Conservation (phyloP, 805 yeast genomes). For the Candida gorgasii region DNA sequence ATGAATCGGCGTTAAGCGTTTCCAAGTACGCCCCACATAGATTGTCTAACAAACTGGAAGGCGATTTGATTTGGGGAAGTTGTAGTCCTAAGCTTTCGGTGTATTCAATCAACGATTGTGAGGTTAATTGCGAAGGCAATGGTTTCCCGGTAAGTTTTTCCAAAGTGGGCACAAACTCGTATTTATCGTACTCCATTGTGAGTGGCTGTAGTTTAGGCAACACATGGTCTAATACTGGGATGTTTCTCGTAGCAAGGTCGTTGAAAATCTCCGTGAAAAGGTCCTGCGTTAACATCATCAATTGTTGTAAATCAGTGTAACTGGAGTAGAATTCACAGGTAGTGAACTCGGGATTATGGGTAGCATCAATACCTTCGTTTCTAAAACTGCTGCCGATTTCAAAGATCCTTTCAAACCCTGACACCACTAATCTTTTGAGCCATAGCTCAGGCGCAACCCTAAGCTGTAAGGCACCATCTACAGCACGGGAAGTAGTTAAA, state of each 20-base stretch:
- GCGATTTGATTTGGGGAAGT: constrained; percentile 43
- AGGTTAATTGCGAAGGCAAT: constrained; percentile 48
- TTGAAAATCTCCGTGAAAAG: constrained; percentile 47
- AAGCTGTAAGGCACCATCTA: constrained; percentile 44
- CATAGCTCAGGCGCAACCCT: constrained; percentile 96
- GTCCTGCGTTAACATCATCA: constrained; percentile 64
- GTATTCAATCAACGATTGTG: constrained; percentile 43
- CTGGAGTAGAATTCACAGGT: constrained; percentile 86
- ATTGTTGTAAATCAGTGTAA: constrained; percentile 62
- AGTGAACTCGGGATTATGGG: constrained; percentile 94
- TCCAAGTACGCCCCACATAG: constrained; percentile 66
- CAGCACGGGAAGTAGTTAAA: constrained; percentile 41
- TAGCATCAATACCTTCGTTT: constrained; percentile 89
- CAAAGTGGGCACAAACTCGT: constrained; percentile 69
- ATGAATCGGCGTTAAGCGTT: constrained; percentile 31
- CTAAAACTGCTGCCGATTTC: constrained; percentile 86
- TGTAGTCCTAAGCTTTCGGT: constrained; percentile 37
- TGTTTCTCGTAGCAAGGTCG: constrained; percentile 20
- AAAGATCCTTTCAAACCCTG: constrained; percentile 84
- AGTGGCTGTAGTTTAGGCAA: constrained; percentile 19
- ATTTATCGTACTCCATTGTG: constrained; percentile 22
- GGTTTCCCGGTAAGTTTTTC: constrained; percentile 51
- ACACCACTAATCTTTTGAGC: constrained; percentile 79
- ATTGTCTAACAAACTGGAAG: constrained; percentile 63
- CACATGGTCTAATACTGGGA: constrained; percentile 1